A percentile compares a stretch with the other conserved stretches of the same genome.
Evolutionary conservation across 2,329 filamentous ascomycete species (phyloP).

Genomic region (Alternaria triticina): DNA sequence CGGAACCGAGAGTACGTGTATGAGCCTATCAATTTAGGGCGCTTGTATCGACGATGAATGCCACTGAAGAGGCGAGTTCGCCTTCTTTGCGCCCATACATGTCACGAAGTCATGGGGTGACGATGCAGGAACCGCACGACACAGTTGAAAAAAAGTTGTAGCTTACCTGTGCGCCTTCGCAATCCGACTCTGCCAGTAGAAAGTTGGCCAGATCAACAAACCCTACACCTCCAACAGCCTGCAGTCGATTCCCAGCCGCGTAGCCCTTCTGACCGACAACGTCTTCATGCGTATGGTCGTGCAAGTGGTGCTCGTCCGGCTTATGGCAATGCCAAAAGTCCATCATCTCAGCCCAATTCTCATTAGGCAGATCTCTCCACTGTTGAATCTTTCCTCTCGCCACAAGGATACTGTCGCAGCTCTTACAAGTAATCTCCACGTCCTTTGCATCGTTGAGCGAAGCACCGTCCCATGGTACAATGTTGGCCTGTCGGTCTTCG

Average conservation of each 20-base stretch:
- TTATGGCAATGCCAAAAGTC: slow-evolving; percentile 99
- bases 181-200: slow-evolving; percentile 72
- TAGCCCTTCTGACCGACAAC: slow-evolving; percentile 66
- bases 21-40: slow-evolving; percentile 57
- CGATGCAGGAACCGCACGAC: not conserved
- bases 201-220: slow-evolving; percentile 84
- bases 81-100: slow-evolving; percentile 62
- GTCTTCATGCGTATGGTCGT: slow-evolving; percentile 52
- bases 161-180: slow-evolving; percentile 57
- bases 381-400: slow-evolving; percentile 38
- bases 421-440: slow-evolving; percentile 35
- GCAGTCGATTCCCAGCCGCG: slow-evolving; percentile 77
- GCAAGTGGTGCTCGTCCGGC: slow-evolving; percentile 68
- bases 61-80: slow-evolving; percentile 56
- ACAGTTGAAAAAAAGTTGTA: not conserved
- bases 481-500: slow-evolving; percentile 43
- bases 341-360: slow-evolving; percentile 99
- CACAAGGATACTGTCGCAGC: slow-evolving; percentile 30
- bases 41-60: slow-evolving; percentile 64
- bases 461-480: slow-evolving; percentile 54
- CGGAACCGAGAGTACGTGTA: slow-evolving; percentile 28
- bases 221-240: slow-evolving; percentile 69
- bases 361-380: slow-evolving; percentile 95
- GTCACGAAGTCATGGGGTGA: not conserved
- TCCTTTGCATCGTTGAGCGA: slow-evolving; percentile 32